Evolutionary conservation across 306 rosid species (phyloP).

Genomic region (Cucurbita maxima): DNA sequence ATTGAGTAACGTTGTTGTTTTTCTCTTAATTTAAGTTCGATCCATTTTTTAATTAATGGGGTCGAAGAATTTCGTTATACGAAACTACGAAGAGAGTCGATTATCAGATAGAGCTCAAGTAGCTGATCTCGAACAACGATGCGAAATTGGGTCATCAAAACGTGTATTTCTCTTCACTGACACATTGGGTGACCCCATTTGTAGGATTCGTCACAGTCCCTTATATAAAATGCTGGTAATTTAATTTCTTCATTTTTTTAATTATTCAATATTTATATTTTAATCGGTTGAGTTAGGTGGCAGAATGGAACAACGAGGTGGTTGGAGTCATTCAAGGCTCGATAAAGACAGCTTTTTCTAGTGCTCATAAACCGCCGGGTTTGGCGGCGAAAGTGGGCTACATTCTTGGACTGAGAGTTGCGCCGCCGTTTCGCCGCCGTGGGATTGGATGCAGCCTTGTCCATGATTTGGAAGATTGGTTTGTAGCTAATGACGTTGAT

Average conservation of each 20-base stretch:
- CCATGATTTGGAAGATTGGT: conserved; percentile 59
- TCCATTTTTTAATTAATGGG: conserved; percentile 17
- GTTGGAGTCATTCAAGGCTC: conserved; percentile 88
- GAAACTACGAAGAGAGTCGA: conserved; percentile 48
- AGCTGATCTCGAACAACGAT: conserved; percentile 66
- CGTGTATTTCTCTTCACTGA: conserved; percentile 76
- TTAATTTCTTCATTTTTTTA: neutral
- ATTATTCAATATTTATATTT: neutral
- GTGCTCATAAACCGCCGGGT: conserved; percentile 33
- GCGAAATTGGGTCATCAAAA: conserved; percentile 66
- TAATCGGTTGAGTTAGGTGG: conserved; percentile 26
- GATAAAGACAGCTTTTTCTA: conserved; percentile 46
- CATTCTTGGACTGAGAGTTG: conserved; percentile 63
- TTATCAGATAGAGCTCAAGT: conserved; percentile 46
- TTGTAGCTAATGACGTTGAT: conserved; percentile 53
- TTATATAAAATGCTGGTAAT: conserved; percentile 72
- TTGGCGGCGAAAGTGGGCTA: conserved; percentile 60
- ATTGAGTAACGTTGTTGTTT: neutral
- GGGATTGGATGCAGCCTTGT: conserved; percentile 62
- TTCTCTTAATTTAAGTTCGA: neutral
- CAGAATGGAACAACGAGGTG: conserved; percentile 48
- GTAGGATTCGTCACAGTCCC: conserved; percentile 86
- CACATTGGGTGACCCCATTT: conserved; percentile 91
- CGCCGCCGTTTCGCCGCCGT: conserved; percentile 42
- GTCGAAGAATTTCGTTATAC: conserved; percentile 26